Conservation (phyloP, 176 grass and related monocot genomes). For the Carex scoparia region DNA sequence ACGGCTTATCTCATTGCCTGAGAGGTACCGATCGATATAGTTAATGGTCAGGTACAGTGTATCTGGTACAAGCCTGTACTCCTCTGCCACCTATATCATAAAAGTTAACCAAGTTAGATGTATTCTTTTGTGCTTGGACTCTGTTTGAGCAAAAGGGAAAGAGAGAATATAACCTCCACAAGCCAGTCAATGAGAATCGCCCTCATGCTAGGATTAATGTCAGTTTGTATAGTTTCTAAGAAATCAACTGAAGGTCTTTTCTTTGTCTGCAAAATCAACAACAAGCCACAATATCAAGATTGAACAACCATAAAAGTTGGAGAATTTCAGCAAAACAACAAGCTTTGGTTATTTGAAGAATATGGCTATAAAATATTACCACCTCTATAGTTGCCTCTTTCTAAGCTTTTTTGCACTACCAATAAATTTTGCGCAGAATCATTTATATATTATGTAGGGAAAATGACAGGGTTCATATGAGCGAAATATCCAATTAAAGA, state of each 20-base stretch:
- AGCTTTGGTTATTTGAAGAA: background rate
- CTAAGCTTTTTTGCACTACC: background rate
- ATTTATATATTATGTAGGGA: background rate
- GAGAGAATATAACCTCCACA: conserved; percentile 68
- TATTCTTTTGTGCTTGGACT: background rate
- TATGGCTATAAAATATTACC: background rate
- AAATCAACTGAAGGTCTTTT: conserved; percentile 81
- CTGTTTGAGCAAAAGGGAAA: background rate
- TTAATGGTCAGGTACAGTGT: conserved; percentile 89
- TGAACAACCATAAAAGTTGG: background rate
- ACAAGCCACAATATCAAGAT: background rate
- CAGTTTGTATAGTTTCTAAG: conserved; percentile 86
- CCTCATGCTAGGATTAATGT: conserved; percentile 88
- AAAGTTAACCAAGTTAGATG: background rate
- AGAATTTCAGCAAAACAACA: background rate
- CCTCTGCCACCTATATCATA: conserved; percentile 73
- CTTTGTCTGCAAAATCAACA: conserved; percentile 44
- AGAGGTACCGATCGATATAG: conserved; percentile 89
- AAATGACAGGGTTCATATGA: background rate
- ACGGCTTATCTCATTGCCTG: conserved; percentile 88
- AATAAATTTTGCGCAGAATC: background rate
- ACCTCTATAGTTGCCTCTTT: background rate
- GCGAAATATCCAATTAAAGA: background rate
- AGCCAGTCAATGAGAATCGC: conserved; percentile 98
- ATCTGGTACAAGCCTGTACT: conserved; percentile 92